Evolutionary conservation across 352 stramenopile species (phyloP).

Genomic region (Phytophthora uliginosa): DNA sequence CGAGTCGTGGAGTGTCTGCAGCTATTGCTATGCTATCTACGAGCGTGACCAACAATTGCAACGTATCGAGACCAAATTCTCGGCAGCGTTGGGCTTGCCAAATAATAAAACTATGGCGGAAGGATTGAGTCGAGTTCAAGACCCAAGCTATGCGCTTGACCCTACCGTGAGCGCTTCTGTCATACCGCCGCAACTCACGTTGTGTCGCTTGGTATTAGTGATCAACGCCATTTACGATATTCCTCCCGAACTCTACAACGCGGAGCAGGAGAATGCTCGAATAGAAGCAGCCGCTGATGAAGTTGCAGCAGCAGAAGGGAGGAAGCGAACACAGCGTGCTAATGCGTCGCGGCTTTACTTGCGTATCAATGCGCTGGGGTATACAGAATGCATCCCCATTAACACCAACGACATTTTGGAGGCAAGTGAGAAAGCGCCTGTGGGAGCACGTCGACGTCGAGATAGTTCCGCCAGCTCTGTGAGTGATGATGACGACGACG

Average conservation of each 20-base stretch:
- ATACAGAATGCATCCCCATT: slow-evolving; percentile 82
- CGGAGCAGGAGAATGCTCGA: slow-evolving; percentile 53
- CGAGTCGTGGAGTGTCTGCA: slow-evolving; percentile 88
- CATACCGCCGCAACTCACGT: slow-evolving; percentile 73
- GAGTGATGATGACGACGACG: slow-evolving; percentile 45
- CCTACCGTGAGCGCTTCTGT: slow-evolving; percentile 50
- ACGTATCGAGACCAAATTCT: slow-evolving; percentile 75
- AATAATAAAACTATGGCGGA: slow-evolving; percentile 41
- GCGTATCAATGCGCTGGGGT: slow-evolving; percentile 77
- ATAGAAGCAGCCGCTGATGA: slow-evolving; percentile 36
- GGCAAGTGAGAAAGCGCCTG: slow-evolving; percentile 55
- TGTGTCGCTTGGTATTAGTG: slow-evolving; percentile 81
- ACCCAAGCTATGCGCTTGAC: slow-evolving; percentile 55
- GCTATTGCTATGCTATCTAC: slow-evolving; percentile 88
- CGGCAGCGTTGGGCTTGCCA: slow-evolving; percentile 53
- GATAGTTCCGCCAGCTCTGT: slow-evolving; percentile 38
- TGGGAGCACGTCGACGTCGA: slow-evolving; percentile 48
- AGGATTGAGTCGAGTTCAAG: slow-evolving; percentile 63
- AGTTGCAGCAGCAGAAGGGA: slow-evolving; percentile 37
- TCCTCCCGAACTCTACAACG: slow-evolving; percentile 75
- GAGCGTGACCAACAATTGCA: slow-evolving; percentile 86
- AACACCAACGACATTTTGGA: slow-evolving; percentile 63
- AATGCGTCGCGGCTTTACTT: slow-evolving; percentile 68
- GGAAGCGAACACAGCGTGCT: slow-evolving; percentile 24
- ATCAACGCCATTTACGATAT: slow-evolving; percentile 90